phyloP scores from a whole-genome alignment of 495 filamentous ascomycete species.

The Sphaerosporella brunnea region DNA sequence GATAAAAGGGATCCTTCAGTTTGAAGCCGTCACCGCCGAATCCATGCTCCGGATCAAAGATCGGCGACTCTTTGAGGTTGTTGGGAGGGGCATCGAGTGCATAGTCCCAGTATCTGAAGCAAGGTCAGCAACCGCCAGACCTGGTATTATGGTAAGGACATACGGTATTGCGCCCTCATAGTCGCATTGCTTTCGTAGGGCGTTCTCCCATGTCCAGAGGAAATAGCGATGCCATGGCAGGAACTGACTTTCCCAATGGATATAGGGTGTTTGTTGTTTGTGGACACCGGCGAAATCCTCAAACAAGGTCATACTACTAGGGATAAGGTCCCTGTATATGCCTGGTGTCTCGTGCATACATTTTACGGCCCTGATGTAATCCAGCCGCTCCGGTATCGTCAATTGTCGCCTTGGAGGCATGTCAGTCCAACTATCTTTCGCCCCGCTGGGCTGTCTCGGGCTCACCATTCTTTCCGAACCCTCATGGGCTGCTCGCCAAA shows the following conservation, averaged over 20 bases:
- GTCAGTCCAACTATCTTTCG: background rate
- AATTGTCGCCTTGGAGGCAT: background rate
- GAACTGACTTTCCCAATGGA: conserved; percentile 23
- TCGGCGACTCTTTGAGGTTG: conserved; percentile 20
- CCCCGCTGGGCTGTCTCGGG: background rate
- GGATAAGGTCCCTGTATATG: conserved; percentile 19
- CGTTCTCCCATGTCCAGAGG: conserved; percentile 21
- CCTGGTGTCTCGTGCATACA: conserved; percentile 41
- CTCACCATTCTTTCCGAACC: conserved; percentile 7
- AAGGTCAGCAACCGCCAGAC: background rate
- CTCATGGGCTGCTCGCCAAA: background rate
- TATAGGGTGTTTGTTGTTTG: conserved; percentile 11
- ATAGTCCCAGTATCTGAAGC: conserved; percentile 32
- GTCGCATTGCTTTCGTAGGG: conserved; percentile 23
- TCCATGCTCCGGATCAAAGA: conserved; percentile 28
- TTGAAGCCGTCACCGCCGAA: conserved; percentile 31
- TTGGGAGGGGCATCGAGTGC: conserved; percentile 24
- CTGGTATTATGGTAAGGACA: background rate
- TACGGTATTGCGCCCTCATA: conserved; percentile 27
- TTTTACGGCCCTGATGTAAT: conserved; percentile 46
- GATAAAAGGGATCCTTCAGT: background rate
- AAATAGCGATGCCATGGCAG: conserved; percentile 27
- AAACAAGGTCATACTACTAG: conserved; percentile 35
- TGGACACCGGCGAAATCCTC: conserved; percentile 42
- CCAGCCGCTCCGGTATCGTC: background rate